These are phyloP conservation scores for Cutaneotrichosporon cutaneum DNA, from an alignment of 1,284 basidiomycete genomes.

Conservation along the genomic window DNA sequence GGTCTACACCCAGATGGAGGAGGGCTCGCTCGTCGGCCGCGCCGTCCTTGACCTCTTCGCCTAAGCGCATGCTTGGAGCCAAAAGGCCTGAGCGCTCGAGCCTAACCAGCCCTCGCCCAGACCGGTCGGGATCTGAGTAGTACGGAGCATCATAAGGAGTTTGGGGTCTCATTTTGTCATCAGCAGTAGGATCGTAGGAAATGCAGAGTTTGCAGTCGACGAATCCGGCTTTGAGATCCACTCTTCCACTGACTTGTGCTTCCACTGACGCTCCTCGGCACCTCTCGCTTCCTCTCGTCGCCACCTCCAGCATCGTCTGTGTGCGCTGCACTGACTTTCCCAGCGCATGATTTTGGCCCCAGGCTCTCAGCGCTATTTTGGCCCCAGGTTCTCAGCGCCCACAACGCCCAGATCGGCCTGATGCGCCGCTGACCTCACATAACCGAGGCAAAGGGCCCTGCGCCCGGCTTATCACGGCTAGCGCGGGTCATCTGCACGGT, in stretches of 20 bases:
- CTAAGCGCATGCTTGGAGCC: neutral
- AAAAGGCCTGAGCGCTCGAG: constrained; percentile 9
- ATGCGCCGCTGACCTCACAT: too few species aligned
- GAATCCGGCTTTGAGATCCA: too few species aligned
- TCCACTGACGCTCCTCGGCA: too few species aligned
- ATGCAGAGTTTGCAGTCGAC: constrained; percentile 1
- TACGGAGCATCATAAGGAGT: constrained; percentile 1
- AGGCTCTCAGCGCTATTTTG: too few species aligned
- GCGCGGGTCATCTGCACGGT: too few species aligned
- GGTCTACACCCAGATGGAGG: constrained; percentile 61
- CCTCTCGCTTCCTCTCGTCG: too few species aligned
- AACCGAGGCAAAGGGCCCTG: too few species aligned
- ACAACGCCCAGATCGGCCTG: too few species aligned
- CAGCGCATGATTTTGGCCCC: too few species aligned
- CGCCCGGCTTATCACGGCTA: too few species aligned
- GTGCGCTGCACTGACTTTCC: too few species aligned
- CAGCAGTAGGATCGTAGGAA: neutral
- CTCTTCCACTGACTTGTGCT: neutral
- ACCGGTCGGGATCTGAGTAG: neutral
- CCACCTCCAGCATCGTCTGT: neutral
- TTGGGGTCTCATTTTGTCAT: constrained; percentile 3
- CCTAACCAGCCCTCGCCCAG: constrained; percentile 1
- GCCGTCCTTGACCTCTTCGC: constrained; percentile 59
- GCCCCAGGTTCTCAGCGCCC: too few species aligned
- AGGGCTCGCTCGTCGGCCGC: constrained; percentile 63